Evolutionary conservation across 768 basidiomycete species (phyloP).

Genomic region (Suillus luteus): DNA sequence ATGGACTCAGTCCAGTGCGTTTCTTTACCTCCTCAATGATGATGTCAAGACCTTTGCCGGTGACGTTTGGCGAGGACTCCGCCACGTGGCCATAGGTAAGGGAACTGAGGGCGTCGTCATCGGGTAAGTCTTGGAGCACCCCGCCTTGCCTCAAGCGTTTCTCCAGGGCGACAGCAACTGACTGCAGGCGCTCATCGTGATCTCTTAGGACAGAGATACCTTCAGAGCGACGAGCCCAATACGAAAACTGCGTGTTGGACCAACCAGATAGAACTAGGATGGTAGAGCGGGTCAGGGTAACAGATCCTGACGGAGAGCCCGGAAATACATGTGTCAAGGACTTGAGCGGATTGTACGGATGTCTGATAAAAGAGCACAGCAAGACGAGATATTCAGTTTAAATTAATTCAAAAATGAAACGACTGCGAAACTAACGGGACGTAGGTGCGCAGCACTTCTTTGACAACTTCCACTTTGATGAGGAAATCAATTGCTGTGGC

Average conservation of each 20-base stretch:
- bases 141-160: constrained; percentile 40
- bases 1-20: constrained; percentile 47
- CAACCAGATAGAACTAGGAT: constrained; percentile 51
- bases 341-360: constrained; percentile 55
- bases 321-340: constrained; percentile 44
- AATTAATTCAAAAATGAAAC: not conserved
- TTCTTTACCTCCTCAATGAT: constrained; percentile 53
- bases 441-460: constrained; percentile 47
- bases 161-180: constrained; percentile 44
- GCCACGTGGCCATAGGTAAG: constrained; percentile 24
- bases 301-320: constrained; percentile 42
- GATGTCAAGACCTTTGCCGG: constrained; percentile 51
- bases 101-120: constrained; percentile 20
- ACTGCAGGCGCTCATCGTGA: constrained; percentile 42
- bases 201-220: constrained; percentile 48
- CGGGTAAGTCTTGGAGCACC: constrained; percentile 30
- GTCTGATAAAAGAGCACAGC: constrained; percentile 31
- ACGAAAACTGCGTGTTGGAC: constrained; percentile 57
- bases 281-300: constrained; percentile 48
- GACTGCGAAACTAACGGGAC: constrained; percentile 45
- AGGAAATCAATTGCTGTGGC: constrained; percentile 53
- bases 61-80: constrained; percentile 42
- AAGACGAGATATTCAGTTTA: constrained; percentile 5
- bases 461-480: constrained; percentile 54
- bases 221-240: constrained; percentile 54